Conservation (phyloP, 495 filamentous ascomycete species). For the Penicillium antarcticum region DNA sequence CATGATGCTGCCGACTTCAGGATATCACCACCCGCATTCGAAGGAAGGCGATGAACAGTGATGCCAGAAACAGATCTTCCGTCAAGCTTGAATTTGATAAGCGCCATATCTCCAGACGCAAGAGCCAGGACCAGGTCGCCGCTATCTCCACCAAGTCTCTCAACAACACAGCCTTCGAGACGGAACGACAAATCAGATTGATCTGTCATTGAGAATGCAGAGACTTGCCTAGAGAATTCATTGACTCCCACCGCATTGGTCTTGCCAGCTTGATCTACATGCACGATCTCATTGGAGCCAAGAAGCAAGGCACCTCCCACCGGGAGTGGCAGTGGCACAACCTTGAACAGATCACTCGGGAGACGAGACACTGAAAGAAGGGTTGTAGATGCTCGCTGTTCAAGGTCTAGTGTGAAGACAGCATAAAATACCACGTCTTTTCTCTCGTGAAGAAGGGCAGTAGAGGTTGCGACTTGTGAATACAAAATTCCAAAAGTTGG, state of each 20-base stretch:
- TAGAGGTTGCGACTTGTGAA: conserved; percentile 65
- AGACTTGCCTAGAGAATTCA: conserved; percentile 73
- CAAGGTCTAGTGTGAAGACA: conserved; percentile 91
- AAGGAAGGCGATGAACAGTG: conserved; percentile 57
- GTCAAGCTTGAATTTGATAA: conserved; percentile 81
- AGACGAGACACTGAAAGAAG: conserved; percentile 80
- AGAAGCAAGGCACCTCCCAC: conserved; percentile 86
- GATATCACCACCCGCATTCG: conserved; percentile 56
- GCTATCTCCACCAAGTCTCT: conserved; percentile 66
- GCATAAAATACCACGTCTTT: conserved; percentile 85
- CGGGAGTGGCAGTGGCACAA: conserved; percentile 78
- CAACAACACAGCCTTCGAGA: conserved; percentile 78
- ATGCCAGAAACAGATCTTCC: conserved; percentile 91
- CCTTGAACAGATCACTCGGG: conserved; percentile 84
- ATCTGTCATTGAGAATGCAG: conserved; percentile 76
- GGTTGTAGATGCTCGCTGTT: conserved; percentile 89
- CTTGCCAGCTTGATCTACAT: conserved; percentile 94
- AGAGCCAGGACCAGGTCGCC: conserved; percentile 85
- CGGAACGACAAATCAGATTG: conserved; percentile 78
- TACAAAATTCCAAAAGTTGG: conserved; percentile 95
- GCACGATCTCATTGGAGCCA: conserved; percentile 86
- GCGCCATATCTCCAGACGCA: conserved; percentile 67
- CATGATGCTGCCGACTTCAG: conserved; percentile 66
- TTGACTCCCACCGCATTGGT: conserved; percentile 94
- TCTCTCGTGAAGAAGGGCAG: conserved; percentile 68